Evolutionary conservation across 1,284 basidiomycete species (phyloP).

Genomic region (Sanghuangporus baumii): DNA sequence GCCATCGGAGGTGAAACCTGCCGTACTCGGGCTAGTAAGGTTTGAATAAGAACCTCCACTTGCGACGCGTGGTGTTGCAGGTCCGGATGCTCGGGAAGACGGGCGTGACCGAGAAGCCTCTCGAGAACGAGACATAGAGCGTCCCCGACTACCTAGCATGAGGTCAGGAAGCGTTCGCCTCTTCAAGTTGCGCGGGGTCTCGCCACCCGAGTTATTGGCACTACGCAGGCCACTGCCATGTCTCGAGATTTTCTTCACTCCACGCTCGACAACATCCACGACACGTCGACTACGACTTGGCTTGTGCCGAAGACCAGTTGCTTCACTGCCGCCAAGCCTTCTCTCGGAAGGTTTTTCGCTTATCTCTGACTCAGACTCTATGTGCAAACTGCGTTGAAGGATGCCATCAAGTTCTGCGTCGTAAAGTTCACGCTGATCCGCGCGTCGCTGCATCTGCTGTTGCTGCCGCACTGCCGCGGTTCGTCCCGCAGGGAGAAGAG

Average conservation of each 20-base stretch:
- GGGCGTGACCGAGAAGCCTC: slow-evolving; percentile 10
- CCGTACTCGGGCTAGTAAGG: slow-evolving; percentile 16
- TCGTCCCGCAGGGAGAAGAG: neutral
- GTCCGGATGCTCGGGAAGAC: slow-evolving; percentile 8
- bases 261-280: slow-evolving; percentile 12
- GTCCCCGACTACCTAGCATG: neutral
- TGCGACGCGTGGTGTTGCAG: neutral
- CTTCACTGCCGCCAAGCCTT: neutral
- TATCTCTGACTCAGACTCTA: neutral
- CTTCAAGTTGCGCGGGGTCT: slow-evolving; percentile 6
- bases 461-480: neutral
- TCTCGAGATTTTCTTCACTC: slow-evolving; percentile 5
- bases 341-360: neutral
- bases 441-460: neutral
- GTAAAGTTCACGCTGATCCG: neutral
- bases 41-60: slow-evolving; percentile 11
- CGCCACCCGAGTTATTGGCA: neutral
- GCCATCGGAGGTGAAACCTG: slow-evolving; percentile 10
- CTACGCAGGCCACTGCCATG: neutral
- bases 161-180: slow-evolving; percentile 13
- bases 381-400: neutral
- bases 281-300: slow-evolving; percentile 12
- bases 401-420: neutral
- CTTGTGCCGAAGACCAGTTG: slow-evolving; percentile 5
- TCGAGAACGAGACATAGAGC: slow-evolving; percentile 6